These are phyloP conservation scores for Polyporus tsugae DNA, from an alignment of 1,284 basidiomycete species.

Conservation along the genomic window DNA sequence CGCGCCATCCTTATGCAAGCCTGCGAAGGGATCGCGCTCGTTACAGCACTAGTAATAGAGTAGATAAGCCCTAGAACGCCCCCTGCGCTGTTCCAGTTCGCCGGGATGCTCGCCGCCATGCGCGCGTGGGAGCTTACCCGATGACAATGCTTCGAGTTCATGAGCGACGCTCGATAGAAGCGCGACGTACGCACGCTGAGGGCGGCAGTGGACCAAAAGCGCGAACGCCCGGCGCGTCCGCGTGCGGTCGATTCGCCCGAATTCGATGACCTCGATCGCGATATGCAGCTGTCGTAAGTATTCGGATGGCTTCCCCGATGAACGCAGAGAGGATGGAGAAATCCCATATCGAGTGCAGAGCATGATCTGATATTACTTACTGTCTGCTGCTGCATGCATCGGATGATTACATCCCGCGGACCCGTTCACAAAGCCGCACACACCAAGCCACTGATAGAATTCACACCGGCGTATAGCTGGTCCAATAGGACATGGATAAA, in stretches of 20 bases:
- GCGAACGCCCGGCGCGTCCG: background rate
- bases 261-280: background rate
- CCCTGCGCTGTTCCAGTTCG: background rate
- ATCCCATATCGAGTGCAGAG: background rate
- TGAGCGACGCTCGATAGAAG: background rate
- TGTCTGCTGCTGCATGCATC: constrained; percentile 10
- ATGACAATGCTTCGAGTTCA: background rate
- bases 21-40: constrained; percentile 1
- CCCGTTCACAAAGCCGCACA: background rate
- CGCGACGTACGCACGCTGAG: background rate
- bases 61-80: background rate
- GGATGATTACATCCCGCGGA: constrained; percentile 10
- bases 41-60: background rate
- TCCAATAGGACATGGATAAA: background rate
- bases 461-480: background rate
- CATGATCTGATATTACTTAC: background rate
- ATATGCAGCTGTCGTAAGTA: background rate
- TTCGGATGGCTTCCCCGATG: background rate
- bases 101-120: background rate
- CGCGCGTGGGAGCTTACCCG: background rate
- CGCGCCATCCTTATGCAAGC: constrained; percentile 9
- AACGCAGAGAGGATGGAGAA: background rate
- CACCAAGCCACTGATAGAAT: background rate
- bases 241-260: background rate
- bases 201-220: background rate